Conservation (phyloP, 257 asterid genomes). For the Solanum megistacrolobum region DNA sequence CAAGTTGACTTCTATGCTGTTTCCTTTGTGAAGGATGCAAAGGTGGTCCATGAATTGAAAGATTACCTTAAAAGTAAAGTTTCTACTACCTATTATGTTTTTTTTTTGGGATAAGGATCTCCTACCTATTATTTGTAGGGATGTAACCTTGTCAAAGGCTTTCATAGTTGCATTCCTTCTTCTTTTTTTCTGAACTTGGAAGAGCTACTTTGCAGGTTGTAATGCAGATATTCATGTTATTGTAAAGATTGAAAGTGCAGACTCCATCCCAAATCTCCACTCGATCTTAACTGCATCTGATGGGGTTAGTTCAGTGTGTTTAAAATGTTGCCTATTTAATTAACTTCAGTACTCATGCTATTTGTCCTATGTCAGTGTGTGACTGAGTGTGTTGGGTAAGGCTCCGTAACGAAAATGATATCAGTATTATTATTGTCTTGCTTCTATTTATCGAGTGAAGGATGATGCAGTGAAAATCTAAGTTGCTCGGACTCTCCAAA, state of each 20-base stretch:
- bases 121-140: neutral
- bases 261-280: conserved; percentile 85
- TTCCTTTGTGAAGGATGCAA: conserved; percentile 95
- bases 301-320: conserved; percentile 54
- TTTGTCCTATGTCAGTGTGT: neutral
- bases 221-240: conserved; percentile 84
- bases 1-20: conserved; percentile 96
- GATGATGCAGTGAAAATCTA: neutral
- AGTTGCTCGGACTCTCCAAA: too few species aligned
- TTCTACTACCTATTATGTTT: conserved; percentile 1
- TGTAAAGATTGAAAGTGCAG: conserved; percentile 96
- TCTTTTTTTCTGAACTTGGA: neutral
- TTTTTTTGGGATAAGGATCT: neutral
- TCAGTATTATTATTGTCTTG: neutral
- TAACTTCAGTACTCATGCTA: neutral
- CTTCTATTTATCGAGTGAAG: neutral
- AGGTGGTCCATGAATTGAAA: conserved; percentile 85
- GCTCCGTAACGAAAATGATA: neutral
- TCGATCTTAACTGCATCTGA: conserved; percentile 88
- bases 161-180: neutral
- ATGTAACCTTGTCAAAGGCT: neutral
- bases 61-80: conserved; percentile 65
- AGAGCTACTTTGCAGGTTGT: conserved; percentile 42
- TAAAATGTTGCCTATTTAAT: neutral
- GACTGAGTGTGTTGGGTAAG: neutral